Base-by-base conservation (phyloP, 345 rosid species). In the Salix udensis region DNA sequence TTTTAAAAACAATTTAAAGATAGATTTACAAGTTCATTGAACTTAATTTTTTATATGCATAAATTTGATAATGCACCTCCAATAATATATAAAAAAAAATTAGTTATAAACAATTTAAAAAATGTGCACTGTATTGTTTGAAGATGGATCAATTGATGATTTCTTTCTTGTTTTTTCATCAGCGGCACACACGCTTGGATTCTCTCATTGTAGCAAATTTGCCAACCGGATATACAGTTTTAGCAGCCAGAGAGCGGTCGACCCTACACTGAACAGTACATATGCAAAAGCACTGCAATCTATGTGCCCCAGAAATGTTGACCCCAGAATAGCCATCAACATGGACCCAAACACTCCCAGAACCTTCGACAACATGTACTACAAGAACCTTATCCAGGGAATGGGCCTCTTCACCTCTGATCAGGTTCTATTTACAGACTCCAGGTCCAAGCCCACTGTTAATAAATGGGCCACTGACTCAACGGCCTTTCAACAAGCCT, bases 171-270 rank as follows among this genome's bases (percentile, higher is more conserved):
- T 12, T 12, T 34, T 13, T 19, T 4, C 24, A 19, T 68, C 53
- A 90, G 98, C 92, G 65, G 97, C 91, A 15, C 98, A 94, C 61
- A 91, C 92, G 4, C 2, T 91, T 5, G 97, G 98, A 23, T 90
- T 92, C 78, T 78, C 98, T 16, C 98, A 94, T 68, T 94, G 98
- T 73, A 75, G 86, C 71, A 82, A 79, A 48, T 87, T 94, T 87
- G 82, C 91, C 19, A 85, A 82, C 0, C 36, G 98, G 39, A 91
- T 94, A 21, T 94, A 86, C 90, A 81, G 42, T 58, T 92, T 92
- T 40, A 40, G 44, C 13, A 40, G 44, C 0, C 19, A 1, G 4
- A 16, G 8, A 31, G 9, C 37, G 7, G 16, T 65, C 14, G 68
- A 65, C 31, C 97, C 96, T 12, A 88, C 88, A n/a, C 65, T 94